Conservation (phyloP, 352 stramenopile species). For the Ophiocytium majus region DNA sequence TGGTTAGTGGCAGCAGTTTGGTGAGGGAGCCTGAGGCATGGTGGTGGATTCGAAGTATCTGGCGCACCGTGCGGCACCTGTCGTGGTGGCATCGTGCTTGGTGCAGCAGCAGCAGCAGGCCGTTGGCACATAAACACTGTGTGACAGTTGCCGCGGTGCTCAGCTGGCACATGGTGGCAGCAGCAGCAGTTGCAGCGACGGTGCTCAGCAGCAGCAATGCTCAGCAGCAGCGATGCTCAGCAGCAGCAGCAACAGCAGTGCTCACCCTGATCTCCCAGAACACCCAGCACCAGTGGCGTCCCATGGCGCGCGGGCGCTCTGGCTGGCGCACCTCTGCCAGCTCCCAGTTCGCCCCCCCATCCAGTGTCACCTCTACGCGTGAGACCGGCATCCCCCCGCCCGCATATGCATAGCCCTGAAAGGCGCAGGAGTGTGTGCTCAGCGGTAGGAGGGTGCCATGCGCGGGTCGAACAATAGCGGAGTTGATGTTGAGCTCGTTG, state of each 20-base stretch:
- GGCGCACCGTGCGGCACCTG: too few species aligned
- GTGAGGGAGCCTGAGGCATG: too few species aligned
- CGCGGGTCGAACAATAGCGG: slow-evolving; percentile 70
- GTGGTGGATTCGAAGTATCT: too few species aligned
- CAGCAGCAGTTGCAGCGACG: too few species aligned
- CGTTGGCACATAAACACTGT: too few species aligned
- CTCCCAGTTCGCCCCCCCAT: slow-evolving; percentile 66
- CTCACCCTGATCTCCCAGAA: slow-evolving; percentile 64
- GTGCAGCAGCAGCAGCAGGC: too few species aligned
- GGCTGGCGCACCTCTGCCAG: slow-evolving; percentile 63
- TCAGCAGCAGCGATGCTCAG: neutral
- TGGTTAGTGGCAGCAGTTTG: too few species aligned
- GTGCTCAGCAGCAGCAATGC: too few species aligned
- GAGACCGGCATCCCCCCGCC: slow-evolving; percentile 76
- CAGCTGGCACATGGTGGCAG: too few species aligned
- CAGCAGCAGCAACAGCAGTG: neutral
- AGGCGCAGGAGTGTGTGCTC: slow-evolving; percentile 59
- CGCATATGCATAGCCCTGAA: slow-evolving; percentile 81
- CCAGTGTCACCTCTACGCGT: slow-evolving; percentile 68
- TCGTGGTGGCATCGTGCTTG: too few species aligned
- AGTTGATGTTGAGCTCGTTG: slow-evolving; percentile 88
- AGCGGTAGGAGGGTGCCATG: slow-evolving; percentile 18
- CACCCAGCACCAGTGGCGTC: slow-evolving; percentile 85
- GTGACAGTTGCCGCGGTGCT: too few species aligned
- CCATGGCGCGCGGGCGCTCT: slow-evolving; percentile 72